phyloP scores from a whole-genome alignment of 805 yeast species.

The Candida coquimbonensis region DNA sequence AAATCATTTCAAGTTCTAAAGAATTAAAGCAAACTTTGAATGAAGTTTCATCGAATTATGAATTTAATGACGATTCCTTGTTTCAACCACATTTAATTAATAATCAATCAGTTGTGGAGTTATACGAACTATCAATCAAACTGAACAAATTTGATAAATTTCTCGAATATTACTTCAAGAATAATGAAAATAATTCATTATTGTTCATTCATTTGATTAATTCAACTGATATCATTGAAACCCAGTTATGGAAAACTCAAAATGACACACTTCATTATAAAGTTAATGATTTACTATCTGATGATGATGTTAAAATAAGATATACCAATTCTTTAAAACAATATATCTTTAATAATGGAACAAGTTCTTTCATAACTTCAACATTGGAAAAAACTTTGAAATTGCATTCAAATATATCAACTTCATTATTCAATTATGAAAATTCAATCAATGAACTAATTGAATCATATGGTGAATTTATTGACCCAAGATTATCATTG shows the following conservation, averaged over 20 bases:
- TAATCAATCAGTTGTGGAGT: constrained; percentile 25
- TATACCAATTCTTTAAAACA: constrained; percentile 8
- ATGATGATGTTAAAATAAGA: constrained; percentile 3
- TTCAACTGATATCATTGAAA: constrained; percentile 9
- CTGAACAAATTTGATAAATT: constrained; percentile 17
- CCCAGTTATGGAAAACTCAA: constrained; percentile 7
- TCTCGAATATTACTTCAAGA: constrained; percentile 14
- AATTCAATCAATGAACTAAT: constrained; percentile 19
- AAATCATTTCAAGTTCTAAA: constrained; percentile 14
- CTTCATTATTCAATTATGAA: background rate
- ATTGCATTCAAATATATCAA: constrained; percentile 4
- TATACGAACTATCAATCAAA: constrained; percentile 26
- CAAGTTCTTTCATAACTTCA: constrained; percentile 1
- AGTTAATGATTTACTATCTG: constrained; percentile 1
- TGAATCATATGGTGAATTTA: constrained; percentile 22
- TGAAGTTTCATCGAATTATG: constrained; percentile 20
- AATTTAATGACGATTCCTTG: constrained; percentile 22
- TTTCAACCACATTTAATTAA: constrained; percentile 27
- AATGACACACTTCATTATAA: constrained; percentile 5
- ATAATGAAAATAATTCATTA: constrained; percentile 10
- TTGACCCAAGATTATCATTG: constrained; percentile 34
- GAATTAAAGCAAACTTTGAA: constrained; percentile 17
- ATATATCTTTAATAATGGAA: background rate
- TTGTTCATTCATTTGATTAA: constrained; percentile 9
- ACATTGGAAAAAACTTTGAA: constrained; percentile 13